Evolutionary conservation across 345 rosid genomes (phyloP).

Genomic region (Cochlearia excelsa): DNA sequence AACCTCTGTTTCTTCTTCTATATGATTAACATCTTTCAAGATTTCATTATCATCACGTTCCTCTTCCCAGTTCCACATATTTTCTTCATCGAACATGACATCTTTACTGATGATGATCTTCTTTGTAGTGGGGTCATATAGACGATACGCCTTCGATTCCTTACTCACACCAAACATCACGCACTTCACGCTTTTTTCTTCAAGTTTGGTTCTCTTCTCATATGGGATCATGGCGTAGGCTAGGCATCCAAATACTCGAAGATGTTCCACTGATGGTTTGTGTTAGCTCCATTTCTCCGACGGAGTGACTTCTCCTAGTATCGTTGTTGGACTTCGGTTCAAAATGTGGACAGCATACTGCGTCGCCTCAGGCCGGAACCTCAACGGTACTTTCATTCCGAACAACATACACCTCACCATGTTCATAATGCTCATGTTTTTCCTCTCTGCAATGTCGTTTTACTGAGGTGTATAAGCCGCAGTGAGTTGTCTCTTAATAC

Average conservation of each 20-base stretch:
- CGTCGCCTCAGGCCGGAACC: background rate
- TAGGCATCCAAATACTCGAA: background rate
- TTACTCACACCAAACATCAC: background rate
- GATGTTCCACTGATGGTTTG: background rate
- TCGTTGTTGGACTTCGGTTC: background rate
- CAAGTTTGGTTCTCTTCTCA: background rate
- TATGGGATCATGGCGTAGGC: background rate
- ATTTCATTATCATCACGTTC: no score
- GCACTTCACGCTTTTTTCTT: background rate
- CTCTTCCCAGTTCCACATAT: background rate
- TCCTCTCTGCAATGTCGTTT: background rate
- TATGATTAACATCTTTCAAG: no score
- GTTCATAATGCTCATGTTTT: background rate
- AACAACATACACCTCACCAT: background rate
- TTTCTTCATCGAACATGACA: background rate
- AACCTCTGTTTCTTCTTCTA: no score
- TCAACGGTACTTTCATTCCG: background rate
- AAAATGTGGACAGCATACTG: background rate
- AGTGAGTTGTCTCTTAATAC: background rate
- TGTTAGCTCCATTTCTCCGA: background rate
- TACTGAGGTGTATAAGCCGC: background rate
- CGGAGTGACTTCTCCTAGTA: background rate
- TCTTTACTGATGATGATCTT: background rate
- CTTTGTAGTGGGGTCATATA: background rate
- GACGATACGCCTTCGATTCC: background rate